These are phyloP conservation scores for Strigomonas culicis DNA, from an alignment of 208 protist species.

Conservation along the genomic window DNA sequence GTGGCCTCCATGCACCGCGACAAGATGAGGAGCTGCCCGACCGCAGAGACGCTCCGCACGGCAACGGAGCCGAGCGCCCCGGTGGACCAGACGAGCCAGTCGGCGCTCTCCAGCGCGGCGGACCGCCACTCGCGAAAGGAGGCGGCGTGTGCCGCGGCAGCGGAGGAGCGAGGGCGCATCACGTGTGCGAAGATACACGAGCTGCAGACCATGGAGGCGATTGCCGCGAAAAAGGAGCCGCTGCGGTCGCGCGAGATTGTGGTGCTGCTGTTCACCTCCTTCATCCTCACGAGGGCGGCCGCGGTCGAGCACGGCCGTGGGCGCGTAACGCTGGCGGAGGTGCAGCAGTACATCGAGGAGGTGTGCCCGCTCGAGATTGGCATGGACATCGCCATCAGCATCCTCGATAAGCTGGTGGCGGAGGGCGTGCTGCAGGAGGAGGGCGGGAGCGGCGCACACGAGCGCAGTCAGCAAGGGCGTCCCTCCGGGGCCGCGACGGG, in stretches of 20 bases:
- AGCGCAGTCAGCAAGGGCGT: neutral
- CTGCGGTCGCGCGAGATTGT: conserved; percentile 23
- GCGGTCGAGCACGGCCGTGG: conserved; percentile 39
- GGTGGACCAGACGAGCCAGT: neutral
- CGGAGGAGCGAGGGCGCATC: too few relatives aligned
- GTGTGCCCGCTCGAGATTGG: conserved; percentile 50
- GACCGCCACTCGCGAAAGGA: neutral
- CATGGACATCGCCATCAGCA: conserved; percentile 13
- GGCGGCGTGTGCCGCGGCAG: neutral
- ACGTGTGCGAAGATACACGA: too few relatives aligned
- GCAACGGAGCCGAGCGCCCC: conserved; percentile 2
- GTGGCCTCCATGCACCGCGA: conserved; percentile 30
- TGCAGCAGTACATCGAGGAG: conserved; percentile 45
- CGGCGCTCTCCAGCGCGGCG: conserved; percentile 3
- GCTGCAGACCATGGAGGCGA: conserved; percentile 2
- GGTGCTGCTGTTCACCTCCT: conserved; percentile 53
- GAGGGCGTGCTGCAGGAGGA: conserved; percentile 25
- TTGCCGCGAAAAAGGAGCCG: neutral
- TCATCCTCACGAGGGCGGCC: conserved; percentile 44
- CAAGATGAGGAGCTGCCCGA: too few relatives aligned
- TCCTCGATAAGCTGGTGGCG: conserved; percentile 29
- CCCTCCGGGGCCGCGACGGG: neutral
- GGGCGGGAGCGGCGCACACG: too few relatives aligned
- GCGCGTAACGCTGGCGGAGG: conserved; percentile 31
- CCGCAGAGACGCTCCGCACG: neutral